Conservation (phyloP, 2,329 filamentous ascomycete genomes). For the Nemania abortiva region DNA sequence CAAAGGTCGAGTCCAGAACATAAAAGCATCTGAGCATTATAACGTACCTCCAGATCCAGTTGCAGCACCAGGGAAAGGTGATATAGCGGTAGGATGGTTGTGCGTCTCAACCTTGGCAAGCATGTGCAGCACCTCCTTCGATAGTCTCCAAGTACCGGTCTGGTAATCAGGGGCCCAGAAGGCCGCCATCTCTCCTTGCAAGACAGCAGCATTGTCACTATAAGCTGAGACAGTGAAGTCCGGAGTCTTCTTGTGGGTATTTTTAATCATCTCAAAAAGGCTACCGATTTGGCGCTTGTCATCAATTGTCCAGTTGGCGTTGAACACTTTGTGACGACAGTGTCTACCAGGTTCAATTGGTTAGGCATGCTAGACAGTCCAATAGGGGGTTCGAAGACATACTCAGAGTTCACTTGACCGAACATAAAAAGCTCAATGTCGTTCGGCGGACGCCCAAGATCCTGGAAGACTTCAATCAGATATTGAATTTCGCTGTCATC, state of each 20-base stretch:
- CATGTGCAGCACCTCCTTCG: constrained; percentile 87
- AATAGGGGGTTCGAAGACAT: constrained; percentile 53
- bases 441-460: constrained; percentile 71
- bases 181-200: constrained; percentile 76
- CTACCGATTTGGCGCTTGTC: constrained; percentile 82
- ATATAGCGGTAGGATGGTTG: constrained; percentile 97
- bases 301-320: constrained; percentile 95
- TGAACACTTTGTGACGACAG: constrained; percentile 71
- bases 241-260: constrained; percentile 87
- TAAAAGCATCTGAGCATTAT: neutral
- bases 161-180: constrained; percentile 91
- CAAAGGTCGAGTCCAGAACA: neutral
- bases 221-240: constrained; percentile 93
- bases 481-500: constrained; percentile 94
- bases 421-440: constrained; percentile 99
- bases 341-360: constrained; percentile 26
- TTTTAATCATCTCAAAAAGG: constrained; percentile 95
- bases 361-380: constrained; percentile 8
- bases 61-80: constrained; percentile 80
- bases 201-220: constrained; percentile 96
- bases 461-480: constrained; percentile 84
- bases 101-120: constrained; percentile 97
- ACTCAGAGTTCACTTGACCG: constrained; percentile 98
- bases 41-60: constrained; percentile 84
- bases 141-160: constrained; percentile 88